Percentiles rank a stretch among this genome's conserved stretches.
These are phyloP conservation scores for Bonia amplexicaulis DNA, from an alignment of 176 grass and related monocot species.

Conservation along the genomic window DNA sequence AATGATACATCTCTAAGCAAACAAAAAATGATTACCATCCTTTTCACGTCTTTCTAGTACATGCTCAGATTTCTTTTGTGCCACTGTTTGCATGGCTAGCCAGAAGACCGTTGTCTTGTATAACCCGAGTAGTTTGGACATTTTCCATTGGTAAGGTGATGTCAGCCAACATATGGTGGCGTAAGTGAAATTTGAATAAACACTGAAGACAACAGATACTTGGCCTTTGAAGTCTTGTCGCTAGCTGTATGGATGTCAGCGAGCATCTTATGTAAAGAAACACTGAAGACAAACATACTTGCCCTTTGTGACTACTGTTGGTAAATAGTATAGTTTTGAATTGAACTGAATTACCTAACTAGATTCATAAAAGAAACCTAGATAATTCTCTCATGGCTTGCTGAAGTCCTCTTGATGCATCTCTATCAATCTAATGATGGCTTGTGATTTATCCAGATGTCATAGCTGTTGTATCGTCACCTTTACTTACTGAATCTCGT, in stretches of 20 bases:
- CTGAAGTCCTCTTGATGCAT: constrained; percentile 9
- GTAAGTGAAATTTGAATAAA: constrained; percentile 1
- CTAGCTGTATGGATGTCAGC: not conserved
- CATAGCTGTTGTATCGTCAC: not conserved
- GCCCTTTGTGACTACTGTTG: not conserved
- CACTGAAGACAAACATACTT: not conserved
- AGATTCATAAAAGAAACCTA: not conserved
- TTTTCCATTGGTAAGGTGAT: not conserved
- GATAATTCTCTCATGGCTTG: not conserved
- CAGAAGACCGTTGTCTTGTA: not conserved
- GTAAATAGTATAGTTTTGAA: not conserved
- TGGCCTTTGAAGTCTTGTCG: not conserved
- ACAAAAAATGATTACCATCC: not conserved
- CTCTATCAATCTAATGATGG: not conserved
- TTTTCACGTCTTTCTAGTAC: not conserved
- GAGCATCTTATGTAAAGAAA: not conserved
- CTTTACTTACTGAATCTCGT: not conserved
- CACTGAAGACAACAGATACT: not conserved
- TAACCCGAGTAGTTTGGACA: constrained; percentile 2
- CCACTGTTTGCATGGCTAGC: not conserved
- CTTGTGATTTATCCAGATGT: constrained; percentile 7
- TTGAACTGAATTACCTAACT: not conserved
- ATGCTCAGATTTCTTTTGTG: not conserved
- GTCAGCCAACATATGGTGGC: not conserved
- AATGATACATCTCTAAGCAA: not conserved